These are phyloP conservation scores for Penicillium fuscoglaucum DNA, from an alignment of 2,329 filamentous ascomycete genomes.

Conservation along the genomic window DNA sequence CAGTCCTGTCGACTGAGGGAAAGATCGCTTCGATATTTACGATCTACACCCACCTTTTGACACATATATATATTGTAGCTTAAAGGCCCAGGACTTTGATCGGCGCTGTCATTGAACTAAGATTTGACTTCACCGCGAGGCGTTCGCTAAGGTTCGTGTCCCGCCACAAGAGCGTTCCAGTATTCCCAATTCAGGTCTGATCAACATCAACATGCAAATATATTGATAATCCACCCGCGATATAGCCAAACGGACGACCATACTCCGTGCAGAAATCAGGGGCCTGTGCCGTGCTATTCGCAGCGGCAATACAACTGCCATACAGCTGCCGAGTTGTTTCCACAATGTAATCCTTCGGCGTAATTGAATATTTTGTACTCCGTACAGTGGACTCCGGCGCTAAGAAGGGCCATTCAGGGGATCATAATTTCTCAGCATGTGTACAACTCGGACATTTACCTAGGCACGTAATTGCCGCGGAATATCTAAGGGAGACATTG, in stretches of 20 bases:
- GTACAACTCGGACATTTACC: neutral
- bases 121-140: neutral
- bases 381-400: neutral
- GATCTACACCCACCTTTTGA: neutral
- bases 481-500: neutral
- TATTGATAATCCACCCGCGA: neutral
- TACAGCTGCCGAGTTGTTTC: neutral
- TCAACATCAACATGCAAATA: neutral
- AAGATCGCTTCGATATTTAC: conserved; percentile 2
- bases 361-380: neutral
- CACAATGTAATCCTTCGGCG: neutral
- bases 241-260: neutral
- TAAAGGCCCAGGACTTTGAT: conserved; percentile 1
- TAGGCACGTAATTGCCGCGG: neutral
- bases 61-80: neutral
- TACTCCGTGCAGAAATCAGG: neutral
- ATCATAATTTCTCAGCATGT: conserved; percentile 8
- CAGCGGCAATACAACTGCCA: neutral
- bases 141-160: neutral
- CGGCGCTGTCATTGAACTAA: conserved; percentile 10
- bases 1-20: conserved; percentile 2
- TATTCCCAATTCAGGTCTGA: conserved; percentile 1
- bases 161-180: neutral
- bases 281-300: neutral
- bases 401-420: conserved; percentile 13